phyloP scores from a whole-genome alignment of 257 asterid genomes.

The Solanum paucissectum region DNA sequence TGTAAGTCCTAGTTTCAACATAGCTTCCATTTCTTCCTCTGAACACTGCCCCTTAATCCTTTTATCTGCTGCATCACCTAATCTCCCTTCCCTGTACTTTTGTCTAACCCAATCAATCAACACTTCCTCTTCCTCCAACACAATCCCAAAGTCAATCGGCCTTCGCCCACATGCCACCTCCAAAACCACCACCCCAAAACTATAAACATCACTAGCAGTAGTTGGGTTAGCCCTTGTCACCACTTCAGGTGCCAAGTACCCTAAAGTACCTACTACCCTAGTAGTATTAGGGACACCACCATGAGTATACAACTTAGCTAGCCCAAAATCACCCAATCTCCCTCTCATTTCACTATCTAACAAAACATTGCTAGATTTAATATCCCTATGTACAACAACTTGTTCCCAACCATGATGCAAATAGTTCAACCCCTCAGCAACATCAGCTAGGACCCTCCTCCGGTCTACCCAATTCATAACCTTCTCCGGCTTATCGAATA shows the following conservation, averaged over 20 bases:
- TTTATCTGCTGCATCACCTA: conserved; percentile 47
- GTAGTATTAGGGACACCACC: conserved; percentile 78
- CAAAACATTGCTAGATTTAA: conserved; percentile 73
- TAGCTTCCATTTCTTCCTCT: conserved; percentile 56
- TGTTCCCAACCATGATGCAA: conserved; percentile 83
- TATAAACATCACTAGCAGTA: conserved; percentile 62
- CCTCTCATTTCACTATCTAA: conserved; percentile 66
- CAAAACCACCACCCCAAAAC: conserved; percentile 69
- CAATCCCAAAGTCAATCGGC: conserved; percentile 37
- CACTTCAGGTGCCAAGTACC: conserved; percentile 78
- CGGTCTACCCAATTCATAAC: conserved; percentile 57
- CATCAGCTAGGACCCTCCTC: conserved; percentile 50
- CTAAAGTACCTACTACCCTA: conserved; percentile 73
- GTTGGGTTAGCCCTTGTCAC: conserved; percentile 67
- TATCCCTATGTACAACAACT: conserved; percentile 76
- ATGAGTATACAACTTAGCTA: conserved; percentile 61
- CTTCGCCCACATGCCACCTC: conserved; percentile 78
- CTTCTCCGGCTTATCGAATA: conserved; percentile 43
- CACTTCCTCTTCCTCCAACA: conserved; percentile 57
- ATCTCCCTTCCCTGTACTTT: conserved; percentile 42
- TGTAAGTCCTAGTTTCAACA: conserved; percentile 62
- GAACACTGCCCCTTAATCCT: conserved; percentile 54
- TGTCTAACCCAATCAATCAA: conserved; percentile 69
- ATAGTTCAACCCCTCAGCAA: conserved; percentile 68
- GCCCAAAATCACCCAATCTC: conserved; percentile 73